A percentile compares a stretch with the other conserved stretches of the same genome.
These are phyloP conservation scores for Salix dunnii DNA, from an alignment of 345 rosid genomes.

Conservation along the genomic window DNA sequence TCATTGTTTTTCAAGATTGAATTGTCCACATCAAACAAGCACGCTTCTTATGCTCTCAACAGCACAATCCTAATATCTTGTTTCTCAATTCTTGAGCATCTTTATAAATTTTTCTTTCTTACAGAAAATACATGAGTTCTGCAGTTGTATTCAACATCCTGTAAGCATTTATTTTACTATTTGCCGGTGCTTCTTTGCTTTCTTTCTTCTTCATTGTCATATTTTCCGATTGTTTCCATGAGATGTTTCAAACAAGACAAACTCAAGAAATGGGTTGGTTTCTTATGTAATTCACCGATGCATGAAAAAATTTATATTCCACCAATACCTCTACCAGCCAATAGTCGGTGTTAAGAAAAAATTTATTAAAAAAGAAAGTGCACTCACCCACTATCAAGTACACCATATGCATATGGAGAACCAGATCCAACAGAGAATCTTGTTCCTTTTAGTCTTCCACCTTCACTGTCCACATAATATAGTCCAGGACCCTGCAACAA, in stretches of 20 bases:
- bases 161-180: not conserved
- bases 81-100: not conserved
- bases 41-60: not conserved
- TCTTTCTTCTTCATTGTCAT: not conserved
- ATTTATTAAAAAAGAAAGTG: not conserved
- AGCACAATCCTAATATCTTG: not conserved
- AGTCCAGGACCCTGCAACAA: slow-evolving; percentile 85
- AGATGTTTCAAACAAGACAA: not conserved
- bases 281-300: not conserved
- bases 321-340: not conserved
- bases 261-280: not conserved
- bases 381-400: slow-evolving; percentile 84
- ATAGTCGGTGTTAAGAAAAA: not conserved
- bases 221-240: not conserved
- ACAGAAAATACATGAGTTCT: not conserved
- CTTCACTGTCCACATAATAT: slow-evolving; percentile 97
- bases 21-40: not conserved
- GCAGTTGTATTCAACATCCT: not conserved
- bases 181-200: not conserved
- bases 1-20: not conserved
- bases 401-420: slow-evolving; percentile 98
- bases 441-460: slow-evolving; percentile 93
- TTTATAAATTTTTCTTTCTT: not conserved
- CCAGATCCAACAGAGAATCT: slow-evolving; percentile 99
- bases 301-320: not conserved